Conservation (phyloP, 768 basidiomycete species). For the Trametes punicea region DNA sequence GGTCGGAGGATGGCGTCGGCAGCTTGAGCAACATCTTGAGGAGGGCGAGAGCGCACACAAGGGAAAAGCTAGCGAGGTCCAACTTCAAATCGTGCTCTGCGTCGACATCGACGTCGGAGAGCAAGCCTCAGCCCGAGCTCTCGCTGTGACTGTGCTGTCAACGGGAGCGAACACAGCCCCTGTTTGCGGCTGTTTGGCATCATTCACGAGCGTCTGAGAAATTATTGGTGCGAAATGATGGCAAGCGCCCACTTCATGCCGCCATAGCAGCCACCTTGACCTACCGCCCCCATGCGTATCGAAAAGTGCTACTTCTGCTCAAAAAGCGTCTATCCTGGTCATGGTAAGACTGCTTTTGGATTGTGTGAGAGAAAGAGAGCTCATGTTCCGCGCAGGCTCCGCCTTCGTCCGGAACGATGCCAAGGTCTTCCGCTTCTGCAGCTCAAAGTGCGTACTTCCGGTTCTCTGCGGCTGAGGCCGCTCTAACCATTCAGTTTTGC, state of each 20-base stretch:
- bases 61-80: not conserved
- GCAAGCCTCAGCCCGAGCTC: no score
- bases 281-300: slow-evolving; percentile 65
- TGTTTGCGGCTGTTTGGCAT: slow-evolving; percentile 16
- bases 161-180: not conserved
- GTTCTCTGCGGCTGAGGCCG: not conserved
- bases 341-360: slow-evolving; percentile 50
- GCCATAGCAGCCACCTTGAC: slow-evolving; percentile 3
- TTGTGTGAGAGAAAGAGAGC: not conserved
- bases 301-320: slow-evolving; percentile 99
- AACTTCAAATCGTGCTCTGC: not conserved
- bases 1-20: no score
- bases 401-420: slow-evolving; percentile 98
- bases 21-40: not conserved
- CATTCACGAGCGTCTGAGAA: slow-evolving; percentile 1
- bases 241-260: not conserved
- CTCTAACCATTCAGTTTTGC: slow-evolving; percentile 17
- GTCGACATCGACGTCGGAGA: not conserved
- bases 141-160: not conserved
- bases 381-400: slow-evolving; percentile 48
- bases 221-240: not conserved
- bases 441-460: slow-evolving; percentile 72
- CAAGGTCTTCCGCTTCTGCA: slow-evolving; percentile 97
- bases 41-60: not conserved
- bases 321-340: slow-evolving; percentile 93